Evolutionary conservation across 2,329 filamentous ascomycete genomes (phyloP), one percentile per base, ranked within the genome.

Genomic region (Neocucurbitaria cava): DNA sequence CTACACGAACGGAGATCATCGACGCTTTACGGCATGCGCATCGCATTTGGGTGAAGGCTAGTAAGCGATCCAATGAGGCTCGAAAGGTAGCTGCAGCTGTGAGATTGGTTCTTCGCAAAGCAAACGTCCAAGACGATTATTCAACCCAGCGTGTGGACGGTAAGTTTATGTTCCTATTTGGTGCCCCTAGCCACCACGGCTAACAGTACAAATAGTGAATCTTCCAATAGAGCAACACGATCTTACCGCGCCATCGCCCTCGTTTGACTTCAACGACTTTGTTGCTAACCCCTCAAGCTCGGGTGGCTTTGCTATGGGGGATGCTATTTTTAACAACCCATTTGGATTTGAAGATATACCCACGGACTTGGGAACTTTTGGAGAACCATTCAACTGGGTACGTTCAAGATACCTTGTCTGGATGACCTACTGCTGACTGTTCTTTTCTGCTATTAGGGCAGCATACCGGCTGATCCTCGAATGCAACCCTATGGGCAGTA

Each of bases 31-130:
- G 48, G 9, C 58, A 52, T 3, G 59, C 65, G 2, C 65, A 71
- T 31, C 48, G 30, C 2, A 63, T 73, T 5, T 74, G 71, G 71
- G 43, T 46, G 3, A 60, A 61, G 20, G 59, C 58, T 10, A 68
- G 68, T 33, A 55, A 49, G 21, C 65, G 56, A 21, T 74, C 71
- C n/a, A 60, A 68, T 31, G 71, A 74, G 50, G 71, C 70, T 6
- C 55, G 57, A 7, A 73, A 64, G 46, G 70, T 70, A 38, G 64
- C 64, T 15, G 61, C 68, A 18, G 70, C 70, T 3, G 61, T 72
- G 15, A 65, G 54, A 20, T 23, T 72, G 33, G 65, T 74, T 10
- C 63, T 74, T 8, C 47, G 57, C 2, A 73, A 70, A 56, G 62
- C 56, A 23, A 49, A 46, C 7, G 45, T 54, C 7, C 52, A 26